Evolutionary conservation across 139 green algal genomes (phyloP), one percentile per base, ranked within the genome.

Genomic region (Parachlorella kessleri): DNA sequence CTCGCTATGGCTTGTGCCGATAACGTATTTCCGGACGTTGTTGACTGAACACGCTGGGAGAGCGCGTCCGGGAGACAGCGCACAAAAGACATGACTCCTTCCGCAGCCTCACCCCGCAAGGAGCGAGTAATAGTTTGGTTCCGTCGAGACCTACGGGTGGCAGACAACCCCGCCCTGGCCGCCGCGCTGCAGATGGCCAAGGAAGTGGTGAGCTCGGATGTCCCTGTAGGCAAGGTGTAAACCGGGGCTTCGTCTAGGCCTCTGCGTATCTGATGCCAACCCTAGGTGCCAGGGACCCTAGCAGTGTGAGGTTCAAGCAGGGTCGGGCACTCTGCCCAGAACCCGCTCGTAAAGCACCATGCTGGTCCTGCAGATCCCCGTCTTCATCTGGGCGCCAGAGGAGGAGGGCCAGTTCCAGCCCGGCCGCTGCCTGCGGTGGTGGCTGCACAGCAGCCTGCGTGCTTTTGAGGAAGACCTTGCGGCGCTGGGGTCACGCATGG

Each of bases 351-450:
- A n/a, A n/a, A n/a, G n/a, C n/a, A n/a, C n/a, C n/a, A n/a, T n/a
- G n/a, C n/a, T n/a, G n/a, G n/a, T n/a, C 5, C 7, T 54, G 39
- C 83, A 95, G 91, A 53, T 98, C 1, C 95, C 94, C 3, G 81
- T 98, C 2, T 98, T 94, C 75, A 88, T 98, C 24, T 98, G 92
- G 90, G 89, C 90, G 0, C 91, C 95, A 14, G 94, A 98, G 79
- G 95, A 98, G 87, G 95, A 98, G 73, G 95, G 95, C 21, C 93
- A 98, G 84, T 98, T 98, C 76, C 92, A 98, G 83, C 94, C 94
- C 0, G 95, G 95, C 0, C 71, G 89, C 32, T 93, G 88, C 87
- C 91, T 79, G 1, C 85, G 93, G 24, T 96, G 92, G 92, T 95
- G 91, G 92, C 75, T 93, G 66, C 82, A 84, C 72, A 48, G 83